Evolutionary conservation across 129 eudicot species (phyloP), one percentile per base, ranked within the genome.

Genomic region (Artemisia annua): DNA sequence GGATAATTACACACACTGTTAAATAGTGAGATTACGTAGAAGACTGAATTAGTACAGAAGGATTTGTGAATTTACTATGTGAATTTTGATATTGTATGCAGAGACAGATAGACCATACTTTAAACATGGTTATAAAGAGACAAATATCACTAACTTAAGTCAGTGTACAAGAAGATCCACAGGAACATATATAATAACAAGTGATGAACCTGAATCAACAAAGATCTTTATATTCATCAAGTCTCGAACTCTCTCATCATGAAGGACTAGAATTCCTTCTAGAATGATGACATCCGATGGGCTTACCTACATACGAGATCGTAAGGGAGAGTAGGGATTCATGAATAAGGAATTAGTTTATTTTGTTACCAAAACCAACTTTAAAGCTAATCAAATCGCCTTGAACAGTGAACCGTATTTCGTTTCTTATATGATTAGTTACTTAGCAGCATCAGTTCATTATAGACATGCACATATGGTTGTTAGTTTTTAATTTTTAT

Each of bases 261-360:
- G 97, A 76, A 91, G 95, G 70, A 91, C 86, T 50, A 91, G 82
- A 80, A 91, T 91, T 67, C 97, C 97, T 82, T 91, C 97, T 61
- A 91, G 57, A 81, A 91, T 91, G 70, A 91, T 91, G 81, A 91
- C 92, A 77, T 91, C 97, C 0, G 91, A 64, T 43, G 91, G 88
- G 69, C 84, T 91, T 57, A 91, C 96, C 97, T 89, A 56, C 80
- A 79, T 48, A 19, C 32, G n/a, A n/a, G n/a, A n/a, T n/a, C n/a
- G n/a, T n/a, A n/a, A n/a, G n/a, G n/a, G n/a, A n/a, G n/a, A n/a
- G n/a, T n/a, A n/a, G 8, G 50, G 17, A 46, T n/a, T 63, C 60
- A 54, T 1, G 5, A 24, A 63, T 19, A 12, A 35, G 3, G 12
- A 59, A 48, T 5, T 18, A 17, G 28, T 62, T 26, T 28, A 22